phyloP scores from a whole-genome alignment of 805 yeast species.

The Ascoidea asiatica region DNA sequence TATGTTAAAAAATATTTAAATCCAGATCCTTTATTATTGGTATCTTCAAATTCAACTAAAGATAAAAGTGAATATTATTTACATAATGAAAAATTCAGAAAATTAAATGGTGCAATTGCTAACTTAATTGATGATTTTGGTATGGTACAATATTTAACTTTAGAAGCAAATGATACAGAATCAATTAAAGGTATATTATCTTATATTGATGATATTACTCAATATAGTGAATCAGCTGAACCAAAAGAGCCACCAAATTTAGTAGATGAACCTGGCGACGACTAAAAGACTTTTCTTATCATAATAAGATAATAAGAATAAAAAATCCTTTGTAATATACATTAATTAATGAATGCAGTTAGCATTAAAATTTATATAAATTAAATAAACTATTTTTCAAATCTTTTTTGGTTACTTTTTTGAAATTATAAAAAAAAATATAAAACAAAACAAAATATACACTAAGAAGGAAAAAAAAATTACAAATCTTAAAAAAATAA shows the following conservation, averaged over 20 bases:
- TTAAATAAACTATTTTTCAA: too few species aligned
- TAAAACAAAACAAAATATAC: too few species aligned
- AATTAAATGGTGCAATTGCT: constrained; percentile 71
- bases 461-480: too few species aligned
- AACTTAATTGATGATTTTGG: constrained; percentile 93
- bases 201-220: constrained; percentile 93
- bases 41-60: constrained; percentile 18
- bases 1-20: constrained; percentile 74
- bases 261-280: too few species aligned
- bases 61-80: constrained; percentile 9
- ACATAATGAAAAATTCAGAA: constrained; percentile 45
- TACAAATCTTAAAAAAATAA: too few species aligned
- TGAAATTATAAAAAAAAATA: too few species aligned
- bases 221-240: constrained; percentile 94
- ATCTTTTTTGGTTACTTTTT: too few species aligned
- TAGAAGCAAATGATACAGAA: constrained; percentile 66
- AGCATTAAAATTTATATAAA: too few species aligned
- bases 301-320: too few species aligned
- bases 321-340: too few species aligned
- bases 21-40: constrained; percentile 78
- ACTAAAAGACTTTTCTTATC: too few species aligned
- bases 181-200: constrained; percentile 73
- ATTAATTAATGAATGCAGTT: too few species aligned
- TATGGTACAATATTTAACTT: constrained; percentile 93
- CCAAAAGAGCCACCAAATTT: constrained; percentile 99